A percentile compares a stretch with the other conserved stretches of the same genome.
These are phyloP conservation scores for Isochrysis galbana DNA, from an alignment of 78 protist genomes.

Conservation along the genomic window DNA sequence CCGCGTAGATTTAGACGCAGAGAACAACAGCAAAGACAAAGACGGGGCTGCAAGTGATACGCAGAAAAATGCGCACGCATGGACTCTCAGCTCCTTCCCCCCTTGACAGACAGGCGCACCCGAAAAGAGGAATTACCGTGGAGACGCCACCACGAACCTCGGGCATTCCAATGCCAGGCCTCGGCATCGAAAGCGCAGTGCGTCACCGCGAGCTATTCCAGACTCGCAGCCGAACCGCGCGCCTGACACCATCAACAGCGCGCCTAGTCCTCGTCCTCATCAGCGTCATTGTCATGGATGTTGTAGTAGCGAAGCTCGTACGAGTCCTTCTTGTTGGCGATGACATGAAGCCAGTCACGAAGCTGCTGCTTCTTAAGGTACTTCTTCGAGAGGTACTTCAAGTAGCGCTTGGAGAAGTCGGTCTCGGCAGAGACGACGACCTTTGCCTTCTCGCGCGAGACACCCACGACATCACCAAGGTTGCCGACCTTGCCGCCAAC, in stretches of 20 bases:
- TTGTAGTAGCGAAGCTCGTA: conserved; percentile 81
- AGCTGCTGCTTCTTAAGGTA: conserved; percentile 85
- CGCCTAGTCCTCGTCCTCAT: conserved; percentile 38
- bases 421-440: conserved; percentile 55
- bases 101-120: too few species aligned
- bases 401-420: conserved; percentile 84
- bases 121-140: background rate
- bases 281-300: conserved; percentile 66
- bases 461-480: conserved; percentile 72
- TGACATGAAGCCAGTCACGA: conserved; percentile 88
- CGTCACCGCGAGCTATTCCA: too few species aligned
- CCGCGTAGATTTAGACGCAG: too few species aligned
- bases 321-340: conserved; percentile 74
- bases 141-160: background rate
- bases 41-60: too few species aligned
- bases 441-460: conserved; percentile 54
- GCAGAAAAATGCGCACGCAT: too few species aligned
- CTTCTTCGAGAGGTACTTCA: conserved; percentile 94
- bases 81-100: too few species aligned
- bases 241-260: too few species aligned
- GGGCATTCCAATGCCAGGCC: too few species aligned
- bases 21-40: too few species aligned
- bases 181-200: too few species aligned
- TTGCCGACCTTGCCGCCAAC: conserved; percentile 76
- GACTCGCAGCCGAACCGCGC: too few species aligned